Evolutionary conservation across 1,139 yeast genomes (phyloP).

Genomic region (Scheffersomyces segobiensis): DNA sequence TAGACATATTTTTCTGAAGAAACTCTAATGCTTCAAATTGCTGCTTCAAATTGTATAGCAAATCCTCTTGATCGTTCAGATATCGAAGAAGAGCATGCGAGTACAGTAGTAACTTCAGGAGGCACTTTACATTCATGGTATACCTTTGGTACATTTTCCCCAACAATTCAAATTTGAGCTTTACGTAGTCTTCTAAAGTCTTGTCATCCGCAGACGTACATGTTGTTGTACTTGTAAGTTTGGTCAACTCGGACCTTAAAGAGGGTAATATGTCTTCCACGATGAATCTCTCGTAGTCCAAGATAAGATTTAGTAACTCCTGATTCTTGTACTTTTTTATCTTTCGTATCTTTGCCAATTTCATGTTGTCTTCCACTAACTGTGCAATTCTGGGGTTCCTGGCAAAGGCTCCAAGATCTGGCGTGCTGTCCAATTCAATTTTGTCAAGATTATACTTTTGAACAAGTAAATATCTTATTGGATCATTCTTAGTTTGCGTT

Average conservation of each 20-base stretch:
- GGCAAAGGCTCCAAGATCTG: slow-evolving; percentile 4
- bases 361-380: slow-evolving; percentile 26
- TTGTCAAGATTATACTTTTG: slow-evolving; percentile 15
- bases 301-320: slow-evolving; percentile 22
- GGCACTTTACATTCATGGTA: slow-evolving; percentile 7
- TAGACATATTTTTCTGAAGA: background rate
- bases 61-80: slow-evolving; percentile 5
- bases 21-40: slow-evolving; percentile 10
- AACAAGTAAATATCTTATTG: slow-evolving; percentile 15
- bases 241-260: slow-evolving; percentile 23
- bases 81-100: slow-evolving; percentile 5
- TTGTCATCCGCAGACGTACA: slow-evolving; percentile 6
- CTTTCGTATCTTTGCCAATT: slow-evolving; percentile 21
- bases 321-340: slow-evolving; percentile 21
- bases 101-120: slow-evolving; percentile 7
- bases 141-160: slow-evolving; percentile 10
- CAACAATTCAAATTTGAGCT: slow-evolving; percentile 9
- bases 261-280: slow-evolving; percentile 29
- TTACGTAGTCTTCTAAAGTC: slow-evolving; percentile 1
- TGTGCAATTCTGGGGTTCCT: slow-evolving; percentile 16
- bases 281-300: slow-evolving; percentile 31
- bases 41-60: slow-evolving; percentile 8
- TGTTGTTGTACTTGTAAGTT: slow-evolving; percentile 8
- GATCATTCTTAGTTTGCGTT: slow-evolving; percentile 6
- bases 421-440: slow-evolving; percentile 4